Evolutionary conservation across 306 rosid species (phyloP).

Genomic region (Luffa acutangula): DNA sequence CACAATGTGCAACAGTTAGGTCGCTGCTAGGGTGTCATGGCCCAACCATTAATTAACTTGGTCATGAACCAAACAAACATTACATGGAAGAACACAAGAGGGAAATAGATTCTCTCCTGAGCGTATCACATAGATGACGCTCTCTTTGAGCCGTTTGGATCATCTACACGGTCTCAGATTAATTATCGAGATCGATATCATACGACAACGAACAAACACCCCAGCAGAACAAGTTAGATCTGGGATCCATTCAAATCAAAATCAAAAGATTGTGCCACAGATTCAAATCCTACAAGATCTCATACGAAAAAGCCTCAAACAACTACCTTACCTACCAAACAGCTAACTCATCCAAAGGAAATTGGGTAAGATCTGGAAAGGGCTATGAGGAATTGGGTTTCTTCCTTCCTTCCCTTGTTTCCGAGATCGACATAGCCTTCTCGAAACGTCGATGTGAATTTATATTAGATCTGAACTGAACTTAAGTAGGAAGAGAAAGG

Average conservation of each 20-base stretch:
- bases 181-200: neutral
- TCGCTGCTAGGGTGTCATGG: conserved; percentile 10
- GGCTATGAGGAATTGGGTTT: neutral
- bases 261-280: neutral
- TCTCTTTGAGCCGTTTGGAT: neutral
- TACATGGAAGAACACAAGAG: neutral
- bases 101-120: neutral
- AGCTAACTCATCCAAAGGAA: neutral
- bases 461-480: neutral
- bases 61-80: conserved; percentile 11
- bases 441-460: neutral
- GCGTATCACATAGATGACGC: neutral
- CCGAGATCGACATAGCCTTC: neutral
- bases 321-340: neutral
- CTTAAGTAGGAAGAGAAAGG: neutral
- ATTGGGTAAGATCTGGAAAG: neutral
- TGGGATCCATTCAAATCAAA: neutral
- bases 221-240: neutral
- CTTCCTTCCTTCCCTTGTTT: neutral
- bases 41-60: conserved; percentile 7
- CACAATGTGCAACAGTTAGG: neutral
- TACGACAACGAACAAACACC: neutral
- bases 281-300: neutral
- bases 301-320: neutral
- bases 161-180: neutral